These are phyloP conservation scores for Leishmania mexicana DNA, from an alignment of 208 protist species.

Conservation along the genomic window DNA sequence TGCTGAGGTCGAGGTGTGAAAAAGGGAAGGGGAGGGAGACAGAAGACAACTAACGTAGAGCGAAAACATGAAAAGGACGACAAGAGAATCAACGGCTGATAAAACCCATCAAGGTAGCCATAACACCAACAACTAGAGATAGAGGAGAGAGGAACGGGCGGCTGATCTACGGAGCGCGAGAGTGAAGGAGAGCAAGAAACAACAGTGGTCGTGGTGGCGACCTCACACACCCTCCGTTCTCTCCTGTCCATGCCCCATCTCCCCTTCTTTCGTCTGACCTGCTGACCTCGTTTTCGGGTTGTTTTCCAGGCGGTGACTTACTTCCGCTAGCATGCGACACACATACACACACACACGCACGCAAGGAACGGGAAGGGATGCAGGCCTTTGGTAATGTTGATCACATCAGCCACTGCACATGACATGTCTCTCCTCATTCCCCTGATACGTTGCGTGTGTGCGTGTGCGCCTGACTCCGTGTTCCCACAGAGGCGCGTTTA, in stretches of 20 bases:
- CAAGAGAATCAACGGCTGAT: neutral
- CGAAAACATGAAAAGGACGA: neutral
- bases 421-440: neutral
- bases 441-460: neutral
- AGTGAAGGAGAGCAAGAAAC: neutral
- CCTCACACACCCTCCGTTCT: neutral
- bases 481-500: neutral
- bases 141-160: neutral
- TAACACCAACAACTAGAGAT: neutral
- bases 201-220: too few relatives aligned
- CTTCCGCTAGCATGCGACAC: neutral
- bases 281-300: neutral
- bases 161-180: neutral
- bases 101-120: neutral
- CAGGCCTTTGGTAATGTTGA: neutral
- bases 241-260: neutral
- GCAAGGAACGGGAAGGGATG: neutral
- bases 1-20: neutral
- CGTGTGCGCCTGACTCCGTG: neutral
- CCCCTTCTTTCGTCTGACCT: neutral
- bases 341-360: neutral
- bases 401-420: neutral
- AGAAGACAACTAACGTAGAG: neutral
- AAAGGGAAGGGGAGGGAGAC: neutral
- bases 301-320: neutral